These are phyloP conservation scores for Crithidia expoeki DNA, from an alignment of 208 protist genomes.

Conservation along the genomic window DNA sequence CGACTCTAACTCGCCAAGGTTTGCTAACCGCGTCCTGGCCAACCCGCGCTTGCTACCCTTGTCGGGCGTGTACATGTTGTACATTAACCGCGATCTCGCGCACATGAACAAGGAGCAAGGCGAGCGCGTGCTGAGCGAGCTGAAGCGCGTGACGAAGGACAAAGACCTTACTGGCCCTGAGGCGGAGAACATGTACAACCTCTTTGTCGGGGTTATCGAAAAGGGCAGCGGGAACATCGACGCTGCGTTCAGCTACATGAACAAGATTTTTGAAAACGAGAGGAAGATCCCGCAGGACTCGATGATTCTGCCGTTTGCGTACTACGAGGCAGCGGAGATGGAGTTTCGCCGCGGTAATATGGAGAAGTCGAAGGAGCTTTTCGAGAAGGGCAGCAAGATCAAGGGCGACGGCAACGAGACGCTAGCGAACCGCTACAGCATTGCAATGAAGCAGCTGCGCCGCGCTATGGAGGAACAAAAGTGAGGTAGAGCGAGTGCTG, in stretches of 20 bases:
- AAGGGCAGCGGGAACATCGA: constrained; percentile 80
- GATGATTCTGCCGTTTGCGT: constrained; percentile 88
- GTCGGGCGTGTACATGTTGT: constrained; percentile 87
- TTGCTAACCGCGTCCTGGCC: constrained; percentile 71
- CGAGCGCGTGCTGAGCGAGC: constrained; percentile 64
- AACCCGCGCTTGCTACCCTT: constrained; percentile 80
- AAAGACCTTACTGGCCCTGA: constrained; percentile 75
- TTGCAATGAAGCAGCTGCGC: constrained; percentile 89
- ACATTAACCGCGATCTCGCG: constrained; percentile 91
- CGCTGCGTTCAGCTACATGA: constrained; percentile 57
- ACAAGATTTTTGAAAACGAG: constrained; percentile 81
- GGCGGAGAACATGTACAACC: constrained; percentile 79
- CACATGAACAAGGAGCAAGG: constrained; percentile 89
- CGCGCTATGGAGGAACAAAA: constrained; percentile 51
- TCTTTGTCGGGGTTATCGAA: constrained; percentile 90
- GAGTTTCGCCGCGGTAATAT: constrained; percentile 82
- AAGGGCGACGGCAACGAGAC: constrained; percentile 92
- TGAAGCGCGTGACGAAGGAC: constrained; percentile 64
- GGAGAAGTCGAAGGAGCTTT: constrained; percentile 73
- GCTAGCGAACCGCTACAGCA: constrained; percentile 84
- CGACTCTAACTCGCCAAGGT: constrained; percentile 89
- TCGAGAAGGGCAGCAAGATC: constrained; percentile 78
- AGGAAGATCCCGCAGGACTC: constrained; percentile 83
- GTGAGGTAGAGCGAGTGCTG: background rate
- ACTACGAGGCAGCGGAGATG: constrained; percentile 88